A percentile compares a stretch with the other conserved stretches of the same genome.
These are phyloP conservation scores for Iberis pinnata DNA, from an alignment of 345 rosid genomes.

Conservation along the genomic window DNA sequence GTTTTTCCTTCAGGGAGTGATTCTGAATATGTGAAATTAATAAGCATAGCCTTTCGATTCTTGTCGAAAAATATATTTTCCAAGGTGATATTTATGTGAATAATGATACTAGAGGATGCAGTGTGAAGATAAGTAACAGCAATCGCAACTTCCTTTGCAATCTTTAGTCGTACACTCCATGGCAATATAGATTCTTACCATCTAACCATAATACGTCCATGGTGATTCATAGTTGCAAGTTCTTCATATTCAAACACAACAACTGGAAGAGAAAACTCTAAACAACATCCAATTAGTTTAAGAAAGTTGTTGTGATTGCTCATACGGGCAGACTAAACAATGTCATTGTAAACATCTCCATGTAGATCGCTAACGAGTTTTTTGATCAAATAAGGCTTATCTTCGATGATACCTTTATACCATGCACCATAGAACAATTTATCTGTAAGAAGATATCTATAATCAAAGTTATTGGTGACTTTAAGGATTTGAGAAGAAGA, in stretches of 20 bases:
- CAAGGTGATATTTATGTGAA: neutral
- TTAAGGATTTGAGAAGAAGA: neutral
- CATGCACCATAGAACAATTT: no score
- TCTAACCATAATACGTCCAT: neutral
- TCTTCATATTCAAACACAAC: slow-evolving; percentile 14
- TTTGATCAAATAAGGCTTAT: slow-evolving; percentile 9
- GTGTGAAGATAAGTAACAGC: slow-evolving; percentile 3
- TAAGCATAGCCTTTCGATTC: neutral
- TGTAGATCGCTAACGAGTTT: no score
- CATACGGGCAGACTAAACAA: slow-evolving; percentile 12
- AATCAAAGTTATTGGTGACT: slow-evolving; percentile 8
- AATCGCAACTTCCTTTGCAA: no score
- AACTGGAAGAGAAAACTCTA: slow-evolving; percentile 3
- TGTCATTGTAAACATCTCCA: neutral
- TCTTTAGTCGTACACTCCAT: slow-evolving; percentile 2
- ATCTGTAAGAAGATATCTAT: no score
- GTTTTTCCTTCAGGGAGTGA: slow-evolving; percentile 8
- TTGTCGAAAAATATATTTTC: neutral
- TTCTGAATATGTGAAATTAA: neutral
- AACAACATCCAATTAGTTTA: slow-evolving; percentile 1
- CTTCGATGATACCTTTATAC: slow-evolving; percentile 2
- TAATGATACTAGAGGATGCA: neutral
- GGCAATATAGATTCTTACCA: neutral
- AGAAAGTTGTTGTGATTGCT: slow-evolving; percentile 16
- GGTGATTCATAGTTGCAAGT: neutral